phyloP scores from a whole-genome alignment of 73 alveolate genomes.

The Paramecium octaurelia region DNA sequence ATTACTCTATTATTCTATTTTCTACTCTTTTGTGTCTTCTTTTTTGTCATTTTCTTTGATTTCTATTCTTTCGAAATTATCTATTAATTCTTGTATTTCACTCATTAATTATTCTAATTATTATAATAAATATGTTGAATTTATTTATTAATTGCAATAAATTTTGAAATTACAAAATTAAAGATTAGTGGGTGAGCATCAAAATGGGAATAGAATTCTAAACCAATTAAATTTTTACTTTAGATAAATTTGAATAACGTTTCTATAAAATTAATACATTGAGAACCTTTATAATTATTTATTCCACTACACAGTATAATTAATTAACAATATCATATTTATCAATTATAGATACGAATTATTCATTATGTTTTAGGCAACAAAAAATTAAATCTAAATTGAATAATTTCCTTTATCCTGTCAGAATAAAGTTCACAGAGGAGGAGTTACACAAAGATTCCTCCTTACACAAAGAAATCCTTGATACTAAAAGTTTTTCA shows the following conservation, averaged over 20 bases:
- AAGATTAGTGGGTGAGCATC: not conserved
- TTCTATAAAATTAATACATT: not conserved
- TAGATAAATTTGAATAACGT: not conserved
- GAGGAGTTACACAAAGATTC: not conserved
- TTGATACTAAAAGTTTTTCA: not conserved
- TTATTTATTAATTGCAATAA: not conserved
- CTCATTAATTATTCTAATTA: not conserved
- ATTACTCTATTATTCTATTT: not conserved
- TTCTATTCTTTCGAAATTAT: not conserved
- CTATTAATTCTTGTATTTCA: not conserved
- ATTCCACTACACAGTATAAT: not conserved
- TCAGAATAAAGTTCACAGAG: not conserved
- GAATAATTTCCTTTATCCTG: not conserved
- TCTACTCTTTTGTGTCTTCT: not conserved
- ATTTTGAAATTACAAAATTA: not conserved
- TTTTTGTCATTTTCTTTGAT: not conserved
- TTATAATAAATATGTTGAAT: not conserved
- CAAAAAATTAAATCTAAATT: not conserved
- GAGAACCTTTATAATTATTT: not conserved
- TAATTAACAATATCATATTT: not conserved
- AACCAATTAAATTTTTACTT: not conserved
- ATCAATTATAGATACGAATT: not conserved
- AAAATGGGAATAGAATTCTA: not conserved
- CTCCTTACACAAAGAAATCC: not conserved
- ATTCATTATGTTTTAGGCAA: not conserved